Base-by-base conservation (phyloP, 1,284 basidiomycete species). In the Rhodofomes roseus region DNA sequence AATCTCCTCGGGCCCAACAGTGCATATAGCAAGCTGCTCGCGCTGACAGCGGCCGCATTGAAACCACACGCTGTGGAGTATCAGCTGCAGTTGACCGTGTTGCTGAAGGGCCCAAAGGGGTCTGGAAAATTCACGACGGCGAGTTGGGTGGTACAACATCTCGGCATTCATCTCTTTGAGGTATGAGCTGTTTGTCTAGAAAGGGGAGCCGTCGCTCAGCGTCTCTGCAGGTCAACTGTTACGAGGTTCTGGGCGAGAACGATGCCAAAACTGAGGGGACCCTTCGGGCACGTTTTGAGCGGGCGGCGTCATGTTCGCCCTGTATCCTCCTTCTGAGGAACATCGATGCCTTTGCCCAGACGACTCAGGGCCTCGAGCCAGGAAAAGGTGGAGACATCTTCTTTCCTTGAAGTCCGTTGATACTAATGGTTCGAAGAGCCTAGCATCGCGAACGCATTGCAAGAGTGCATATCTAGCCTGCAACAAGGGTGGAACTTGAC, bases 271-370 rank as follows among this genome's bases (percentile, higher is more conserved):
- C 93, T 0, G 91, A 95, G 68, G 93, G 84, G 1, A 83, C 81
- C 0, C 76, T 99, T 0, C 82, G 83, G 34, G 87, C 89, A 5
- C 82, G 87, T 3, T 87, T 98, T 64, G 93, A 95, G 56, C 86
- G 89, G 72, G 95, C 94, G 0, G 77, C 82, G 9, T 76, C 83
- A 8, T 95, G 92, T 69, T 86, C 93, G 0, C 97, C 97, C 0
- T 96, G 93, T 68, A 79, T 98, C 39, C 74, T 99, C 18, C 74
- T 98, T 1, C 76, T 99, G 46, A 81, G 90, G 18, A 88, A 97
- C 66, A 76, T 95, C 23, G 95, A 99, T 66, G 96, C 92, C 0
- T 77, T 99, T 11, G 81, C 83, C 4, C 83, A 90, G 63, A 88
- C 85, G 34, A 86, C 87, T 0, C 91, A 91, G 68, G 76, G 77